Percentiles rank a stretch among this genome's conserved stretches.
phyloP scores from a whole-genome alignment of 2,329 filamentous ascomycete genomes.

The Ceratocystis cacaofunesta region DNA sequence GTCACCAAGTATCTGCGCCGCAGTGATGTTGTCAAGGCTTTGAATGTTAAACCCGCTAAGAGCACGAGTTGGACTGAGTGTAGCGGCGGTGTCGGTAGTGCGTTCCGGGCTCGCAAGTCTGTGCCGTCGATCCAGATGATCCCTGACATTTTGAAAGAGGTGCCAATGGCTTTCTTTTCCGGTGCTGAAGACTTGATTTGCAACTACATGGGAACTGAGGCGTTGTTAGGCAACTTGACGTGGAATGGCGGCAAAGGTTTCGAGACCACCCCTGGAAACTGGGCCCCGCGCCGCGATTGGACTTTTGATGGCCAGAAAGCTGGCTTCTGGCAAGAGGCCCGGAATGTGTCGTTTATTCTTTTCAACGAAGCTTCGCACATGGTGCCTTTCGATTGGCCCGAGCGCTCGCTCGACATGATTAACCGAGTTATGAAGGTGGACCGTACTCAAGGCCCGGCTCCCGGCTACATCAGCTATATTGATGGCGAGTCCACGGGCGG shows the following conservation, averaged over 20 bases:
- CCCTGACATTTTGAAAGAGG: constrained; percentile 59
- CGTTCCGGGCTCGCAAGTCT: constrained; percentile 58
- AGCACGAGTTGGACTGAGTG: constrained; percentile 86
- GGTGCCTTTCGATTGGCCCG: constrained; percentile 88
- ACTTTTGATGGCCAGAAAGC: constrained; percentile 77
- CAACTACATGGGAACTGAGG: constrained; percentile 90
- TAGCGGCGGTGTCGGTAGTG: constrained; percentile 56
- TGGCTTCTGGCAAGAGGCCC: constrained; percentile 85
- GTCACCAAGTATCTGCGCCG: constrained; percentile 76
- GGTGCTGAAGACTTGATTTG: constrained; percentile 91
- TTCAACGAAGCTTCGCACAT: constrained; percentile 96
- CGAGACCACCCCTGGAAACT: constrained; percentile 70
- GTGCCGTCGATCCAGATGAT: constrained; percentile 59
- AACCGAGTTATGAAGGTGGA: constrained; percentile 92
- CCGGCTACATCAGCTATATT: constrained; percentile 46
- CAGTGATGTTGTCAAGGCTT: constrained; percentile 59
- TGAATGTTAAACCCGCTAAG: constrained; percentile 72
- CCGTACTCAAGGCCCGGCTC: constrained; percentile 69
- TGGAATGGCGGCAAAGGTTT: constrained; percentile 92
- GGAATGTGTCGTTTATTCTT: constrained; percentile 88
- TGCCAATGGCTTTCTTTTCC: constrained; percentile 78
- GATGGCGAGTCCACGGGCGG: constrained; percentile 48
- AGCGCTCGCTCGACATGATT: constrained; percentile 84
- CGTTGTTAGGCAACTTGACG: constrained; percentile 73
- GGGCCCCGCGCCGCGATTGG: constrained; percentile 88